Evolutionary conservation across 179 eudicot species (phyloP).

Genomic region (Beta macrorhiza): DNA sequence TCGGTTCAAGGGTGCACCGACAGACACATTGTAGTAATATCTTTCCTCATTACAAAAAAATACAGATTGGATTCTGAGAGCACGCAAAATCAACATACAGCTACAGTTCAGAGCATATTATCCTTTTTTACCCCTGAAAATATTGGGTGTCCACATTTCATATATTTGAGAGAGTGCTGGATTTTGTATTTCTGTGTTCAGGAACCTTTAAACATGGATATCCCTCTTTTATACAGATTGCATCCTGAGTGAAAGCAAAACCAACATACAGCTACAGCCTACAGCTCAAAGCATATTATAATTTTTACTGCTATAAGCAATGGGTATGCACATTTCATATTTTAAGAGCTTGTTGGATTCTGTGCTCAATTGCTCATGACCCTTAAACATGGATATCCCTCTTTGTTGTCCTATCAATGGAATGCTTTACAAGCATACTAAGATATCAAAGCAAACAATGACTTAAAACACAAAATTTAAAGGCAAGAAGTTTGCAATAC

Average conservation of each 20-base stretch:
- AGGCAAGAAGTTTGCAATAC: constrained; percentile 37
- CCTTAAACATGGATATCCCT: no score
- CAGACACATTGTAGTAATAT: background rate
- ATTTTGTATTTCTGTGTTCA: no score
- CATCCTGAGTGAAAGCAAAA: background rate
- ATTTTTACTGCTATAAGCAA: background rate
- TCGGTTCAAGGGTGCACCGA: background rate
- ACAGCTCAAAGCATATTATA: background rate
- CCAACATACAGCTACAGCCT: background rate
- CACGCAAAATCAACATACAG: background rate
- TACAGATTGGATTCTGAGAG: background rate
- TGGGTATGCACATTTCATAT: background rate
- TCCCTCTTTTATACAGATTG: no score
- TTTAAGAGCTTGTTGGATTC: no score
- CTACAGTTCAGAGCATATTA: background rate
- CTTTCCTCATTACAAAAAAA: background rate
- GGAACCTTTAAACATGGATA: no score
- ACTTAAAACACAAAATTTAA: no score
- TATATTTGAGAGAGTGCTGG: no score
- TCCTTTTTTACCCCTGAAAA: background rate
- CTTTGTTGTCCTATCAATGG: no score
- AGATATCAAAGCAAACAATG: no score
- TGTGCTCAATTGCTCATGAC: no score
- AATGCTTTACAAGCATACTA: no score
- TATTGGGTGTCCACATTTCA: background rate